Base-by-base conservation (phyloP, 2,329 filamentous ascomycete species). In the Xylariaceae sp. region DNA sequence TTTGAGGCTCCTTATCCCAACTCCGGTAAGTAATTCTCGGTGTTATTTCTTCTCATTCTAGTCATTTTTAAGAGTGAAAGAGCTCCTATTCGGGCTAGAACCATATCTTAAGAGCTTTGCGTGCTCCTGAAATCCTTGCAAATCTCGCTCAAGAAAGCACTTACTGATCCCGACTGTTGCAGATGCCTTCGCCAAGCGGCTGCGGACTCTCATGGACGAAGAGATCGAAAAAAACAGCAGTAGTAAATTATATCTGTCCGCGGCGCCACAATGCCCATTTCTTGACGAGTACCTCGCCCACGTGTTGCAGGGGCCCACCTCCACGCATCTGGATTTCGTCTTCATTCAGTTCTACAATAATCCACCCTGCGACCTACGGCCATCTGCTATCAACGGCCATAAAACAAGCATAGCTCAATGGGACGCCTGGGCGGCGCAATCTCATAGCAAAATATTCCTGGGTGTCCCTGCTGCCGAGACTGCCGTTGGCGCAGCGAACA, bases 341-440 rank as follows among this genome's bases (percentile, higher is more conserved):
- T 82, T 81, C 71, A 79, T 88, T 17, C 85, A 89, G 71, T 88
- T 88, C 72, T 88, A 88, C 72, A 88, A 88, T 77, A 88, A 88
- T 76, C 83, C 76, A 69, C 89, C 87, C 69, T 85, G 86, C n/a
- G 73, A 84, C 1, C 71, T 77, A 57, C 78, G 77, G n/a, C 89
- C 79, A 72, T 64, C 73, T 1, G 11, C 40, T 23, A 16, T 11
- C 21, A 21, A 17, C 16, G 33, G 43, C 4, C 43, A 46, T 14
- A 3, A n/a, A 12, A 76, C 73, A 74, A 87, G 88, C 73, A 83
- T 87, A 58, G 74, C 73, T 14, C 79, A 78, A 17, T 90, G 87
- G 87, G 82, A 90, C 67, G 76, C 74, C 53, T 89, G 87, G 86
- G 86, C 87, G 21, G 80, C 79, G 66, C 79, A 71, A 0, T 75